A percentile compares a stretch with the other conserved stretches of the same genome.
Conservation (phyloP, 192 early-diverging fungal genomes). For the Linnemannia hyalina region DNA sequence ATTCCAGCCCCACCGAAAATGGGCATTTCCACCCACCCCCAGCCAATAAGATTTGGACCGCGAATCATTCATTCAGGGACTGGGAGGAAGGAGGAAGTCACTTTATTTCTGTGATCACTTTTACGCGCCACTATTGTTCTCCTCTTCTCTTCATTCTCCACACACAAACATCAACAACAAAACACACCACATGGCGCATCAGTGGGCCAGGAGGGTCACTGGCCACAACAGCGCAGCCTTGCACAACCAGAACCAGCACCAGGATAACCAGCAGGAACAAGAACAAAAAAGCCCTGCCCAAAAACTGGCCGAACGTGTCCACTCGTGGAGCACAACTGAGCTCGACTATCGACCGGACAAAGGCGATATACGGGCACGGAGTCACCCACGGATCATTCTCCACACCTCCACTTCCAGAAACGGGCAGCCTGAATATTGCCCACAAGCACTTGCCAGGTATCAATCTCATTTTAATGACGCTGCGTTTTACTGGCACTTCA, state of each 20-base stretch:
- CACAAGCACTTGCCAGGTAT: conserved; percentile 19
- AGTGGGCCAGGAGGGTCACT: background rate
- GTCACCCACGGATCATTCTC: background rate
- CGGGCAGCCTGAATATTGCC: conserved; percentile 4
- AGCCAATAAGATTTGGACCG: background rate
- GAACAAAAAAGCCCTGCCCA: background rate
- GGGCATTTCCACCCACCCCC: background rate
- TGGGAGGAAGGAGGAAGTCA: background rate
- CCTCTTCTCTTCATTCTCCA: background rate
- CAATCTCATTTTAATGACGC: no score
- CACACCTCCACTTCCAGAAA: background rate
- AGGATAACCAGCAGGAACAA: background rate
- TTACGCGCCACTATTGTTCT: background rate
- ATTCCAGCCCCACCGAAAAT: background rate
- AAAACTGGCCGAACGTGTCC: conserved; percentile 24
- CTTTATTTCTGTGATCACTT: background rate
- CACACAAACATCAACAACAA: background rate
- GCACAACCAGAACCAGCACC: background rate
- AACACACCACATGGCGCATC: background rate
- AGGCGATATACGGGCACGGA: background rate
- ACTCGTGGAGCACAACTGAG: conserved; percentile 30
- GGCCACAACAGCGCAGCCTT: background rate
- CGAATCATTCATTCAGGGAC: background rate
- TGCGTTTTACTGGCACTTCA: no score
- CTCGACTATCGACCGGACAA: conserved; percentile 30